Evolutionary conservation across 1,139 yeast genomes (phyloP).

Genomic region (Zygoascus hellenicus): DNA sequence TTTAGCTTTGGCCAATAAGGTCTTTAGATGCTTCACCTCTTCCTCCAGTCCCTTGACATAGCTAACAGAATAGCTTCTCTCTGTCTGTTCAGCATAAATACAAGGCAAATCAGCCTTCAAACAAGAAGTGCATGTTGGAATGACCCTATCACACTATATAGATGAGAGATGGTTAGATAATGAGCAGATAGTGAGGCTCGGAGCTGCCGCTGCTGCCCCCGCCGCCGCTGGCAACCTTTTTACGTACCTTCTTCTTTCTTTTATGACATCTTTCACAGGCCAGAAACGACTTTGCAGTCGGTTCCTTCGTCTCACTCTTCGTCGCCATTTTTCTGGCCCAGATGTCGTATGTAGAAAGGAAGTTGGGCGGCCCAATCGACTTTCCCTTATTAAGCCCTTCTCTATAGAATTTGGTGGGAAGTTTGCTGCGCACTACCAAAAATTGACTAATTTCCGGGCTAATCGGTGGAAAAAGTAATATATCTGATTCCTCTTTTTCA

Average conservation of each 20-base stretch:
- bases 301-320: slow-evolving; percentile 10
- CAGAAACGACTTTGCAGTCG: slow-evolving; percentile 14
- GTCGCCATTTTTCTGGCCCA: neutral
- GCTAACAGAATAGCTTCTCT: slow-evolving; percentile 17
- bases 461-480: no score
- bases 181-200: neutral
- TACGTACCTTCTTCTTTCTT: slow-evolving; percentile 23
- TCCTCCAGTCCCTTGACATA: slow-evolving; percentile 16
- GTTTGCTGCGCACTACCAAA: no score
- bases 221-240: no score
- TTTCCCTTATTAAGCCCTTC: no score
- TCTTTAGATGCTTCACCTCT: slow-evolving; percentile 11
- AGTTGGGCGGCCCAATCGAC: no score
- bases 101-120: slow-evolving; percentile 13
- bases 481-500: no score
- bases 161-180: neutral
- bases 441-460: no score
- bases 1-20: slow-evolving; percentile 1
- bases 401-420: no score
- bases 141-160: slow-evolving; percentile 19
- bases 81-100: slow-evolving; percentile 14
- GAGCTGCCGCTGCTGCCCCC: neutral
- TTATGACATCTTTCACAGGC: slow-evolving; percentile 22
- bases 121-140: slow-evolving; percentile 20
- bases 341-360: no score